Conservation (phyloP, 768 basidiomycete species). For the Pulveroboletus sp. region DNA sequence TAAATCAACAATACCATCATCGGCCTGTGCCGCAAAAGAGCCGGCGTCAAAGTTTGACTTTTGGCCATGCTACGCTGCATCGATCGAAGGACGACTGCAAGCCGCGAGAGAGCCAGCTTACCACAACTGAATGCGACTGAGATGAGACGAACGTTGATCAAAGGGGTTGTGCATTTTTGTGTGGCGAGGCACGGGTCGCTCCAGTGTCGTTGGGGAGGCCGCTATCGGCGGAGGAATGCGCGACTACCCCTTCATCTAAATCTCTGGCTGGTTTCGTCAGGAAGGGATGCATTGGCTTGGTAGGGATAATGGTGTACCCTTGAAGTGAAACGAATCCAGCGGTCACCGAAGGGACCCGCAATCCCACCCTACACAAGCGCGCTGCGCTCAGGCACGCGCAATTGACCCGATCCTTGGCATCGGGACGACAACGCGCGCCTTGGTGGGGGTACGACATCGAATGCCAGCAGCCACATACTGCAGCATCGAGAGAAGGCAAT, state of each 20-base stretch:
- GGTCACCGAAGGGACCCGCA: not conserved
- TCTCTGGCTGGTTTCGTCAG: constrained; percentile 1
- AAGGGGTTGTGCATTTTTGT: not conserved
- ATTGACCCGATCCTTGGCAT: constrained; percentile 8
- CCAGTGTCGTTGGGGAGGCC: constrained; percentile 2
- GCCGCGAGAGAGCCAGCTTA: not conserved
- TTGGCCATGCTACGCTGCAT: constrained; percentile 14
- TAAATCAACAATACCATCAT: constrained; percentile 3
- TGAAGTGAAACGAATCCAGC: constrained; percentile 11
- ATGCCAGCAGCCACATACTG: too few relatives aligned
- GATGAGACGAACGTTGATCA: not conserved
- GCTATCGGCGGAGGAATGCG: constrained; percentile 12
- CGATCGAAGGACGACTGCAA: not conserved
- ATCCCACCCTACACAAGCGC: not conserved
- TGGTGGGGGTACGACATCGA: too few relatives aligned
- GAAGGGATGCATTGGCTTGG: constrained; percentile 1
- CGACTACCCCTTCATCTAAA: constrained; percentile 4
- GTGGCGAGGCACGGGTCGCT: constrained; percentile 2
- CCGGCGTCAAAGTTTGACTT: constrained; percentile 2
- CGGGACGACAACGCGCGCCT: not conserved
- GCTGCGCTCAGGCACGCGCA: constrained; percentile 14
- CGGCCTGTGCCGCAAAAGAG: not conserved
- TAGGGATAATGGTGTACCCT: not conserved
- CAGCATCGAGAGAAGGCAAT: not conserved
- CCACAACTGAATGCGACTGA: constrained; percentile 1